These are phyloP conservation scores for Discostella stelligera DNA, from an alignment of 352 stramenopile genomes.

Conservation along the genomic window DNA sequence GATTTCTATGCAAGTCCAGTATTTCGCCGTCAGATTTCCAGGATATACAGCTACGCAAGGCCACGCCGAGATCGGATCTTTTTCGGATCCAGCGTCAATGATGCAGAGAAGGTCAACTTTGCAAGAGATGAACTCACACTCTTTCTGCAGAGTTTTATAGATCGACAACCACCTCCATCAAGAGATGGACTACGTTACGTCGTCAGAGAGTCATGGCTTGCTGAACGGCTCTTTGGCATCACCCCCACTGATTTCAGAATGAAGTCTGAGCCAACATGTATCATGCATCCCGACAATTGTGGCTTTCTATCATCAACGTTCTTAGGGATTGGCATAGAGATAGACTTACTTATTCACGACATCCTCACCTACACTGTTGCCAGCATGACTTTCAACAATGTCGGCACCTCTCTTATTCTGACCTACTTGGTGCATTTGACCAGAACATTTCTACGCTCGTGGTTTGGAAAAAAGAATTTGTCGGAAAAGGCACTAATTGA, in stretches of 20 bases:
- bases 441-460: slow-evolving; percentile 21
- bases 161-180: slow-evolving; percentile 26
- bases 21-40: slow-evolving; percentile 83
- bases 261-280: slow-evolving; percentile 47
- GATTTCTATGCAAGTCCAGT: slow-evolving; percentile 89
- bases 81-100: slow-evolving; percentile 3
- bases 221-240: slow-evolving; percentile 31
- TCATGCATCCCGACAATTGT: slow-evolving; percentile 54
- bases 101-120: slow-evolving; percentile 23
- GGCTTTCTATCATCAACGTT: slow-evolving; percentile 52
- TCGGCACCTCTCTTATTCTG: slow-evolving; percentile 47
- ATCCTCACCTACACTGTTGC: slow-evolving; percentile 61
- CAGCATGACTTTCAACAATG: slow-evolving; percentile 54
- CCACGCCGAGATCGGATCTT: slow-evolving; percentile 17
- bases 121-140: slow-evolving; percentile 26
- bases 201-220: slow-evolving; percentile 34
- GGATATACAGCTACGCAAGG: slow-evolving; percentile 36
- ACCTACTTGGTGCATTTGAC: slow-evolving; percentile 51
- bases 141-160: slow-evolving; percentile 46
- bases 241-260: slow-evolving; percentile 52
- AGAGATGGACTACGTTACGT: slow-evolving; percentile 36
- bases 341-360: slow-evolving; percentile 57
- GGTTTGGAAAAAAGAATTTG: slow-evolving; percentile 47
- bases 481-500: slow-evolving; percentile 47
- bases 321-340: slow-evolving; percentile 56